Base-by-base conservation (phyloP, 129 eudicot genomes). In the Mikania micrantha region DNA sequence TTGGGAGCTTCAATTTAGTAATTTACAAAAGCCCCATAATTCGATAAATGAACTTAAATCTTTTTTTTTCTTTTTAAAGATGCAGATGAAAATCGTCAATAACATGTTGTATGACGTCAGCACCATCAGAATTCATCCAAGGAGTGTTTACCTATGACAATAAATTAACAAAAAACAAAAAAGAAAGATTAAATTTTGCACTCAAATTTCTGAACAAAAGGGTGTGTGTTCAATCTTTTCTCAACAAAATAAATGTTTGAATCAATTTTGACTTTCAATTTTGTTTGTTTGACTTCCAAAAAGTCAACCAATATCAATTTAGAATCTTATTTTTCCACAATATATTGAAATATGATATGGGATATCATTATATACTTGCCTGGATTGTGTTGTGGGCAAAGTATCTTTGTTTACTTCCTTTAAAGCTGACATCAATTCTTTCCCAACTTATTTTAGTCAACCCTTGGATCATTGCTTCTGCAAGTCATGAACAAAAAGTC, bases 331-430 rank as follows among this genome's bases (percentile, higher is more conserved):
- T 41, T 12, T 41, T 12, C 4, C 19, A 44, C 20, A 44, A 44
- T n/a, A 44, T 24, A 50, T 32, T 56, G 49, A 42, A 64, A 41
- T 41, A 19, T 20, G 13, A 59, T 29, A 60, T 22, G 27, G 59
- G 44, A 17, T 19, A 20, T 62, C 21, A 67, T 50, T 50, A 25
- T 53, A 65, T 50, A 69, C 91, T 72, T 86, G 78, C 99, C 99
- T 85, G 99, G 74, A 94, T 94, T 7, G 99, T 85, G 67, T 60
- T 89, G 77, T 94, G 99, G 25, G 99, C 96, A 61, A 94, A 74
- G 64, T 80, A 74, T 82, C 88, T 83, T 64, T 93, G 96, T 72
- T 67, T 81, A 67, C 90, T 87, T 78, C 95, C 95, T 47, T 79
- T 78, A 66, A 94, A 94, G 78, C 88, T 80, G 39, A 94, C 99